Evolutionary conservation across 2,329 filamentous ascomycete genomes (phyloP).

Genomic region (Arthroderma uncinatum): DNA sequence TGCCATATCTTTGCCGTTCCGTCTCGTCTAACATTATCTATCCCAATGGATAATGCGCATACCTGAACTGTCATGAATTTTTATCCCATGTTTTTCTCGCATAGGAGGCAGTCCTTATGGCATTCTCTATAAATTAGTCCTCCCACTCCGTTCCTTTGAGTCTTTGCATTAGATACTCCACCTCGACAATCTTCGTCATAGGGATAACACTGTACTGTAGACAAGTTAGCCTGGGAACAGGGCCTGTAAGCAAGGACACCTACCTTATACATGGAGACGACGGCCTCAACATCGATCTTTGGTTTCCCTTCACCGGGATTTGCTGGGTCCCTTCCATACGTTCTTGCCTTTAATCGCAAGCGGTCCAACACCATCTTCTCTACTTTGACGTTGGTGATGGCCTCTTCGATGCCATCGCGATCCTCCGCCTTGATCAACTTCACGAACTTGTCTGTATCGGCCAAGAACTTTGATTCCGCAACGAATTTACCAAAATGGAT

Average conservation of each 20-base stretch:
- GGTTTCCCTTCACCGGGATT: constrained; percentile 36
- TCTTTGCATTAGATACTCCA: constrained; percentile 95
- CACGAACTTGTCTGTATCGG: constrained; percentile 70
- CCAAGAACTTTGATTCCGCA: constrained; percentile 85
- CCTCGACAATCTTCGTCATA: constrained; percentile 94
- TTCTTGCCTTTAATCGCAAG: constrained; percentile 76
- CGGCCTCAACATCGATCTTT: constrained; percentile 88
- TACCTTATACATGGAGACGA: constrained; percentile 72
- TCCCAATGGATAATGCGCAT: neutral
- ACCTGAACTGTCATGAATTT: no score
- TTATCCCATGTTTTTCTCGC: no score
- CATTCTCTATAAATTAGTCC: constrained; percentile 11
- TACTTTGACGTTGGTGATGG: constrained; percentile 81
- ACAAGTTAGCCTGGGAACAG: constrained; percentile 10
- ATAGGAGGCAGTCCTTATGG: no score
- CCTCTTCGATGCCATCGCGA: constrained; percentile 67
- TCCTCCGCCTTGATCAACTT: constrained; percentile 71
- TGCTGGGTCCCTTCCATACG: constrained; percentile 84
- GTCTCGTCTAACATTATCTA: neutral
- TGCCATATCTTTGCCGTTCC: neutral
- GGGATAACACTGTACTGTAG: constrained; percentile 69
- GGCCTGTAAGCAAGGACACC: constrained; percentile 11
- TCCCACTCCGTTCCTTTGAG: constrained; percentile 48
- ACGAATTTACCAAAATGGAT: constrained; percentile 99
- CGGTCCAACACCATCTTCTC: constrained; percentile 86